A percentile compares a stretch with the other conserved stretches of the same genome.
Evolutionary conservation across 169 alveolate species (phyloP).

Genomic region (Eimeria acervulina): DNA sequence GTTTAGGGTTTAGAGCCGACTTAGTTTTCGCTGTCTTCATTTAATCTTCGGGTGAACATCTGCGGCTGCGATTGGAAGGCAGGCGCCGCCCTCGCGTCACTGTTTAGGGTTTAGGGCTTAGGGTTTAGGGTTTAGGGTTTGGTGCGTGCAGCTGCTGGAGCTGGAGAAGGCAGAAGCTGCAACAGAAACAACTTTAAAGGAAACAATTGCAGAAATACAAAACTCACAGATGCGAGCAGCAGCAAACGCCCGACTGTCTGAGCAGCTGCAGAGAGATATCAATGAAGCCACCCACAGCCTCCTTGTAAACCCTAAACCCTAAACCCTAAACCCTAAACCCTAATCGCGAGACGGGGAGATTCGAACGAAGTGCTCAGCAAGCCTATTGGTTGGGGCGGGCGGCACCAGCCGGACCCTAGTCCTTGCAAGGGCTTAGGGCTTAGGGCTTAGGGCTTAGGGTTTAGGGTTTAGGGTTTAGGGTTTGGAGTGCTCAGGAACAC

Average conservation of each 20-base stretch:
- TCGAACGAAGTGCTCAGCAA: too few relatives aligned
- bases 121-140: conserved; percentile 69
- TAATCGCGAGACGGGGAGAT: too few relatives aligned
- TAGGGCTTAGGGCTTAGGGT: not conserved
- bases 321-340: conserved; percentile 27
- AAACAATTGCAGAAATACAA: not conserved
- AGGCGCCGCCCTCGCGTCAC: not conserved
- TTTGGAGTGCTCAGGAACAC: conserved; percentile 6
- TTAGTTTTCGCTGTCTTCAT: too few relatives aligned
- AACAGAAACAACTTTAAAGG: not conserved
- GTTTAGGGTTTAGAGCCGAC: not conserved
- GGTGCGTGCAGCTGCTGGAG: conserved; percentile 28
- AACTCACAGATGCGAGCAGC: not conserved
- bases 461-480: conserved; percentile 74
- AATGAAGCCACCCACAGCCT: conserved; percentile 2
- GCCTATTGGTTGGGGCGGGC: too few relatives aligned
- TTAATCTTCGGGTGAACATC: too few relatives aligned
- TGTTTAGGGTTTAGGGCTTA: conserved; percentile 49
- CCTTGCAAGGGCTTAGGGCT: not conserved
- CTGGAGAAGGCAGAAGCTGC: conserved; percentile 34
- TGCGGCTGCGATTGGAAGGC: not conserved
- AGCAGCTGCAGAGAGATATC: conserved; percentile 38
- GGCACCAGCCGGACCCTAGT: too few relatives aligned
- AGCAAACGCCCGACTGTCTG: not conserved
- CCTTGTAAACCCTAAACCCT: conserved; percentile 68